Evolutionary conservation across 192 early-diverging fungal species (phyloP).

Genomic region (Obelidium mucronatum): DNA sequence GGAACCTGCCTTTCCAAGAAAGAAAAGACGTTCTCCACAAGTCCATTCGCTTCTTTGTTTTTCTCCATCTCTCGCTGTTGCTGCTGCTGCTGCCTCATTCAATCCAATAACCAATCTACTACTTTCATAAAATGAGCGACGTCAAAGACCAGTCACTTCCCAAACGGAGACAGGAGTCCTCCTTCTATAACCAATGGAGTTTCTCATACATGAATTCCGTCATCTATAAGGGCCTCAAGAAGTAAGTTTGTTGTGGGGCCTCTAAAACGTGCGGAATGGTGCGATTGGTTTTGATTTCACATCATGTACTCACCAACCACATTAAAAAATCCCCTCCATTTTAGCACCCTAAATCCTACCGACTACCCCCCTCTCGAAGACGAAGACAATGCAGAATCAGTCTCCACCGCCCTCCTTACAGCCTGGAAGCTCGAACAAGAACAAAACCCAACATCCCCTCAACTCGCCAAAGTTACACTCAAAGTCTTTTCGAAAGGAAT

Average conservation of each 20-base stretch:
- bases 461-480: conserved; percentile 36
- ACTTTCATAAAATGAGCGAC: conserved; percentile 13
- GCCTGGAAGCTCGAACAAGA: conserved; percentile 42
- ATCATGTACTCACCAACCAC: background rate
- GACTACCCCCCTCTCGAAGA: conserved; percentile 48
- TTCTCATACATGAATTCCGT: conserved; percentile 50
- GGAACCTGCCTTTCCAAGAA: no score
- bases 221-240: conserved; percentile 38
- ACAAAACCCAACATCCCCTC: conserved; percentile 6
- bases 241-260: background rate
- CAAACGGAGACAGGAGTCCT: conserved; percentile 24
- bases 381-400: conserved; percentile 38
- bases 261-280: background rate
- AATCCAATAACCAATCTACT: no score
- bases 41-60: no score
- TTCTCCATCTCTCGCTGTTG: no score
- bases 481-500: conserved; percentile 44
- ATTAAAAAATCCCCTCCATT: background rate
- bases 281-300: no score
- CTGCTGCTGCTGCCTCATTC: no score
- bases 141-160: background rate
- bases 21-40: no score
- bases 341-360: conserved; percentile 28
- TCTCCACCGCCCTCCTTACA: conserved; percentile 40
- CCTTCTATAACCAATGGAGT: conserved; percentile 36